Evolutionary conservation across 768 basidiomycete species (phyloP).

Genomic region (Podaxis sp.): DNA sequence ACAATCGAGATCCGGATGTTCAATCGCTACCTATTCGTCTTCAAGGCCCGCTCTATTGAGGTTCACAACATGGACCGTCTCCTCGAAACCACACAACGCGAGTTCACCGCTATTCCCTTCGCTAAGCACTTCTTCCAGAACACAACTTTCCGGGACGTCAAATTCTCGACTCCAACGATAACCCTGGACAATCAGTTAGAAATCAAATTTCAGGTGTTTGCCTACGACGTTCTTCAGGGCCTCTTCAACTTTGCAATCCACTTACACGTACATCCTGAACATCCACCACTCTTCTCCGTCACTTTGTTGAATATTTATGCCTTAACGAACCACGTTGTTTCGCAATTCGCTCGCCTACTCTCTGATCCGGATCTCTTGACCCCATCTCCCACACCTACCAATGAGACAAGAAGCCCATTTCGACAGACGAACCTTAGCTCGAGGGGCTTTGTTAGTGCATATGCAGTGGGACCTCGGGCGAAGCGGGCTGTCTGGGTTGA

Average conservation of each 20-base stretch:
- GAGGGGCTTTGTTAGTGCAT: slow-evolving; percentile 51
- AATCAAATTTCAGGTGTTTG: slow-evolving; percentile 38
- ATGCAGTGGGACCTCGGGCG: slow-evolving; percentile 46
- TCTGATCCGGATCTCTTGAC: slow-evolving; percentile 10
- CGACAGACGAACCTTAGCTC: slow-evolving; percentile 17
- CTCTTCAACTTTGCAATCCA: slow-evolving; percentile 49
- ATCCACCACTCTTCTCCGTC: slow-evolving; percentile 29
- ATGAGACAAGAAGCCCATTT: background rate
- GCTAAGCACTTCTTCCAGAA: slow-evolving; percentile 26
- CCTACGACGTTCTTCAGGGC: slow-evolving; percentile 46
- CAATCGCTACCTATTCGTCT: slow-evolving; percentile 49
- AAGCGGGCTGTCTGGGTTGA: slow-evolving; percentile 59
- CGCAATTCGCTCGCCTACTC: slow-evolving; percentile 13
- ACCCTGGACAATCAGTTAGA: background rate
- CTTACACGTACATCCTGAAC: slow-evolving; percentile 17
- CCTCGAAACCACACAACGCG: slow-evolving; percentile 9
- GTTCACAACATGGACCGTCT: slow-evolving; percentile 30
- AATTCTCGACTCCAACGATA: slow-evolving; percentile 30
- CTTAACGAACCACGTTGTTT: slow-evolving; percentile 29
- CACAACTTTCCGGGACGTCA: slow-evolving; percentile 43
- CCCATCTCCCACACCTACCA: slow-evolving; percentile 12
- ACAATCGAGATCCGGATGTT: slow-evolving; percentile 45
- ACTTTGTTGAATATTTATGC: slow-evolving; percentile 43
- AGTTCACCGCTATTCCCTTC: slow-evolving; percentile 3
- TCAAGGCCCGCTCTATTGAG: slow-evolving; percentile 53